Conservation (phyloP, 1,284 basidiomycete genomes). For the Cutaneotrichosporon sp. region DNA sequence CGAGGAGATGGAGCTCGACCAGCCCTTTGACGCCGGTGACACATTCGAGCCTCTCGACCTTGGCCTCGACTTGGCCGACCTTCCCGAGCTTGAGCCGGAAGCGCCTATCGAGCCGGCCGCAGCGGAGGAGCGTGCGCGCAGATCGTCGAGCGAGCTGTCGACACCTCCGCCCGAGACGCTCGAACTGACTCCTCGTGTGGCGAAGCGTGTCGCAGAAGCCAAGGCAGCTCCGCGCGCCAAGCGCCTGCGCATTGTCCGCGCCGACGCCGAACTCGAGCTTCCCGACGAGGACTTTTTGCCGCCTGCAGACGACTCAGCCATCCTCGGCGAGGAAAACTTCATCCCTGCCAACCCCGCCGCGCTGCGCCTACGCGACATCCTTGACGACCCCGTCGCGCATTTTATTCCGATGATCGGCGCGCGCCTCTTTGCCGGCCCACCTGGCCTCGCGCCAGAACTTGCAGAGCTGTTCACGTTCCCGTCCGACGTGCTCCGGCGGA, state of each 20-base stretch:
- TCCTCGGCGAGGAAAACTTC: conserved; percentile 73
- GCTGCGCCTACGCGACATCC: conserved; percentile 77
- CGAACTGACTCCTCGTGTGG: conserved; percentile 59
- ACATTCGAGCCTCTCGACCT: conserved; percentile 22
- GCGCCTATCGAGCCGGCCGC: not conserved
- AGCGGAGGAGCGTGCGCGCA: conserved; percentile 36
- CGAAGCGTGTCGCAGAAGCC: conserved; percentile 50
- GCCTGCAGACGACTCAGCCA: conserved; percentile 66
- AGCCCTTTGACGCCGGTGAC: conserved; percentile 9
- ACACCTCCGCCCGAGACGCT: conserved; percentile 47
- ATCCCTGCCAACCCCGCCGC: conserved; percentile 77
- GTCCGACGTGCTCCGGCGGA: conserved; percentile 55
- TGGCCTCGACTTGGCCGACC: conserved; percentile 39
- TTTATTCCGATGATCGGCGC: conserved; percentile 73
- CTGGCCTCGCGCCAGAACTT: conserved; percentile 69
- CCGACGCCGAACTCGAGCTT: conserved; percentile 76
- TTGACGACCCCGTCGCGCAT: conserved; percentile 76
- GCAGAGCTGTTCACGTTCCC: conserved; percentile 79
- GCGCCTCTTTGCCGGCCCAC: conserved; percentile 74
- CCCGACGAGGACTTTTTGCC: conserved; percentile 65
- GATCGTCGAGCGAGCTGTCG: conserved; percentile 55
- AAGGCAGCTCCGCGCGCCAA: conserved; percentile 54
- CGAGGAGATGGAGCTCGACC: conserved; percentile 46
- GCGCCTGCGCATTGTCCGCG: conserved; percentile 58
- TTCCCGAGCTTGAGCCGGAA: conserved; percentile 40